Evolutionary conservation across 2,329 filamentous ascomycete genomes (phyloP).

Genomic region (Fusarium longipes): DNA sequence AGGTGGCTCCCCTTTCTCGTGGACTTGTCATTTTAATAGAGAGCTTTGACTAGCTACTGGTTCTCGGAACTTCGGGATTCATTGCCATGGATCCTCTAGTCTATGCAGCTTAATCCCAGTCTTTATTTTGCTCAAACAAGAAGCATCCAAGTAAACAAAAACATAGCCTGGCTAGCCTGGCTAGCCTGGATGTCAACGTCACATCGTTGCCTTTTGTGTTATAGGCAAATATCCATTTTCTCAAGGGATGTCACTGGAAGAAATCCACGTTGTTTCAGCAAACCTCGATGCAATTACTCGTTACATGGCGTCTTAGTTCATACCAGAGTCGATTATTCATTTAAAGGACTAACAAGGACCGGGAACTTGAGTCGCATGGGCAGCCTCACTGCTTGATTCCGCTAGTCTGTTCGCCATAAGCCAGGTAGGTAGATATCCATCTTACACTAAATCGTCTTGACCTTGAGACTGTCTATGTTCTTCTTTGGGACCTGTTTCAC

Average conservation of each 20-base stretch:
- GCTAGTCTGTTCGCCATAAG: not conserved
- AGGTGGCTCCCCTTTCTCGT: constrained; percentile 27
- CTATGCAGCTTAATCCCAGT: not conserved
- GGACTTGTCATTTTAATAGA: not conserved
- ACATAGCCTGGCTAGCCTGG: no score
- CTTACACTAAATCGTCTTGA: not conserved
- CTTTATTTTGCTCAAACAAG: not conserved
- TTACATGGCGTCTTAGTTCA: not conserved
- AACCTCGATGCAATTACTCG: not conserved
- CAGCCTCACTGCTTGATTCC: not conserved
- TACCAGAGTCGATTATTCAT: not conserved
- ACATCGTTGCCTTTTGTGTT: not conserved
- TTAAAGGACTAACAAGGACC: not conserved
- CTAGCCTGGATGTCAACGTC: not conserved
- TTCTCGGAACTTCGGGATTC: not conserved
- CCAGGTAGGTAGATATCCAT: not conserved
- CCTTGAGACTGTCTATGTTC: not conserved
- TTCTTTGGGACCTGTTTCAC: constrained; percentile 1
- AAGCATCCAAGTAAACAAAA: constrained; percentile 4
- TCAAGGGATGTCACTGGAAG: not conserved
- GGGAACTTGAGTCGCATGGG: not conserved
- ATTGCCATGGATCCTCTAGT: not conserved
- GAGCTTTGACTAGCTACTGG: not conserved
- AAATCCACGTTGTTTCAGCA: not conserved
- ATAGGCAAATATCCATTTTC: not conserved